Percentiles rank a stretch among this genome's conserved stretches.
Evolutionary conservation across 2,329 filamentous ascomycete species (phyloP).

Genomic region (Fusarium austroafricanum): DNA sequence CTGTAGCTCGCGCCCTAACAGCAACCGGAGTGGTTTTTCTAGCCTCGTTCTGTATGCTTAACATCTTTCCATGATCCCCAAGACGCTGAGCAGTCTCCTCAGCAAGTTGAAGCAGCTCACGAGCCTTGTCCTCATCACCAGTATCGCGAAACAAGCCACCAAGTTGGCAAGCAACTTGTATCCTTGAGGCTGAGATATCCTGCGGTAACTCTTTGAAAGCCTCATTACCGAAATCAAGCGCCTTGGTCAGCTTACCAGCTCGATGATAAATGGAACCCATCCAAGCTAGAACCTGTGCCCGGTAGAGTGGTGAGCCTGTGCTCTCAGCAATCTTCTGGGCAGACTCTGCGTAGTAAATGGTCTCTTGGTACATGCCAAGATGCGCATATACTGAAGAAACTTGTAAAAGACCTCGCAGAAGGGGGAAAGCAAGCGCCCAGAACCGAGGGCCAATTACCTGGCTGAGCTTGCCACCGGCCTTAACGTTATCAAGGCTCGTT

Average conservation of each 20-base stretch:
- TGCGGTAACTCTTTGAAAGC: conserved; percentile 64
- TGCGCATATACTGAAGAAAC: conserved; percentile 84
- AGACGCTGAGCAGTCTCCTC: conserved; percentile 59
- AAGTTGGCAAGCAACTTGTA: conserved; percentile 64
- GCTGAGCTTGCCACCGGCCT: conserved; percentile 35
- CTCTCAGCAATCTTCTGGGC: conserved; percentile 80
- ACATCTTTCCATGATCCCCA: conserved; percentile 38
- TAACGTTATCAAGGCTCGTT: conserved; percentile 45
- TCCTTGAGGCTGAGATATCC: conserved; percentile 52
- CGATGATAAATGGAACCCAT: conserved; percentile 66
- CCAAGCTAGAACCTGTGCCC: conserved; percentile 66
- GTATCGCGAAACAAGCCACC: conserved; percentile 66
- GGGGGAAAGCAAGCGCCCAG: conserved; percentile 80
- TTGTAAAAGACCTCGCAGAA: conserved; percentile 78
- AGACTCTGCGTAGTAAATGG: conserved; percentile 87
- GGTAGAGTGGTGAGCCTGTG: conserved; percentile 71
- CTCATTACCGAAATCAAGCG: conserved; percentile 65
- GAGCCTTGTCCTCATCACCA: conserved; percentile 58
- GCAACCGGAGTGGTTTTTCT: conserved; percentile 30
- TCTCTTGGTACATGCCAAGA: conserved; percentile 88
- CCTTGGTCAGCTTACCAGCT: conserved; percentile 69
- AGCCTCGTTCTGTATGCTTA: conserved; percentile 9
- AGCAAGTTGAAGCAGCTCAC: conserved; percentile 59
- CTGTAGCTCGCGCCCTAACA: conserved; percentile 32
- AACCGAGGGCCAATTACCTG: conserved; percentile 68